phyloP scores from a whole-genome alignment of 2,329 filamentous ascomycete species.

The Moelleriella libera region DNA sequence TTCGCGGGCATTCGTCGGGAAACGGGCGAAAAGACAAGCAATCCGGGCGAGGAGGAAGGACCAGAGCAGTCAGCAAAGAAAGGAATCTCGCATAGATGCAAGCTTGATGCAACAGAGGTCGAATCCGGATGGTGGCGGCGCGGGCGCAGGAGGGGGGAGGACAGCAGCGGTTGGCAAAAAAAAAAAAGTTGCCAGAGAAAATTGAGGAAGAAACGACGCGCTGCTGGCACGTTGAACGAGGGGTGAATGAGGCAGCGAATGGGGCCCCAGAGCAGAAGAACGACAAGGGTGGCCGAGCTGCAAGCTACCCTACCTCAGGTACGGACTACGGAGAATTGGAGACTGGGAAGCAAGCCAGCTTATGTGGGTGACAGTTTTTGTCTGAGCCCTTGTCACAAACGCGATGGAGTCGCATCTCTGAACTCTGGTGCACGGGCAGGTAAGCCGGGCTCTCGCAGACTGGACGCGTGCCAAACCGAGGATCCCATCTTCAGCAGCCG shows the following conservation, averaged over 20 bases:
- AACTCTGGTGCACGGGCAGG: too few species aligned
- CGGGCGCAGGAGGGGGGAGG: slow-evolving; percentile 6
- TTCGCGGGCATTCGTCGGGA: slow-evolving; percentile 9
- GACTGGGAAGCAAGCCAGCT: too few species aligned
- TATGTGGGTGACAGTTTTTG: too few species aligned
- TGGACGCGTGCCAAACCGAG: too few species aligned
- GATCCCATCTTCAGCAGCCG: too few species aligned
- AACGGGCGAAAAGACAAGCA: slow-evolving; percentile 7
- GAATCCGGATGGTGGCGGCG: slow-evolving; percentile 10
- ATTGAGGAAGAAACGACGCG: slow-evolving; percentile 9
- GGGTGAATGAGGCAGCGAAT: slow-evolving; percentile 7
- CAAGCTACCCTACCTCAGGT: slow-evolving; percentile 6
- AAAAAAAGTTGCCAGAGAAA: slow-evolving; percentile 3
- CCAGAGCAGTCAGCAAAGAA: slow-evolving; percentile 14
- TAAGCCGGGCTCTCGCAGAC: too few species aligned
- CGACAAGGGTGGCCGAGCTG: slow-evolving; percentile 6
- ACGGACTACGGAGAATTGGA: background rate
- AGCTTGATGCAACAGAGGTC: slow-evolving; percentile 15
- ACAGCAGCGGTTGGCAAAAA: slow-evolving; percentile 7
- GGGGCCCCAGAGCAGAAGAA: slow-evolving; percentile 5
- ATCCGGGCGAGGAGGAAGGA: slow-evolving; percentile 12
- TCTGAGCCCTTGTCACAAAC: too few species aligned
- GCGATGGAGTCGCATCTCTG: too few species aligned
- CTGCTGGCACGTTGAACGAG: slow-evolving; percentile 5
- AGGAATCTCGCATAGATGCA: slow-evolving; percentile 18